phyloP scores from a whole-genome alignment of 2,329 filamentous ascomycete genomes.

The Trichocomaceae sp. region DNA sequence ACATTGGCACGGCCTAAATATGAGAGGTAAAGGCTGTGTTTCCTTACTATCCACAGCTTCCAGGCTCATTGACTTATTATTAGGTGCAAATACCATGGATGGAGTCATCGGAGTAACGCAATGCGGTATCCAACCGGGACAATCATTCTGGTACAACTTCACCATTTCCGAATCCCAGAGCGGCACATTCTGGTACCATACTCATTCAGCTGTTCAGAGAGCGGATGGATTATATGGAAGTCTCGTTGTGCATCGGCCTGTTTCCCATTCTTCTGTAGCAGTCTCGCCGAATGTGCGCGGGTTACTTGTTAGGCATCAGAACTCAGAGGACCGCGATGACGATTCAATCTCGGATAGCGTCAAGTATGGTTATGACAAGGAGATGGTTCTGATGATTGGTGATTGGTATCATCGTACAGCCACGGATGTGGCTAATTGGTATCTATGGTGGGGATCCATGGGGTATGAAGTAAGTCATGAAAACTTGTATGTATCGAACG shows the following conservation, averaged over 20 bases:
- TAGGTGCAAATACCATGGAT: conserved; percentile 50
- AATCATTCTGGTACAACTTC: background rate
- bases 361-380: background rate
- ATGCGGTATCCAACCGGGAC: conserved; percentile 48
- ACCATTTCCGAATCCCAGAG: background rate
- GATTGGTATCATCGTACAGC: conserved; percentile 46
- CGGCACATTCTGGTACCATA: conserved; percentile 30
- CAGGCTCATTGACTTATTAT: background rate
- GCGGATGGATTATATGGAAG: conserved; percentile 45
- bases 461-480: conserved; percentile 34
- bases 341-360: no score
- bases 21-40: conserved; percentile 26
- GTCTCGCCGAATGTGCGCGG: conserved; percentile 2
- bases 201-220: conserved; percentile 38
- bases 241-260: conserved; percentile 39
- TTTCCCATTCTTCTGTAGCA: conserved; percentile 12
- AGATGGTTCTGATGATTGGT: conserved; percentile 38
- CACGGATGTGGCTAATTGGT: conserved; percentile 37
- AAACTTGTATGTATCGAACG: background rate
- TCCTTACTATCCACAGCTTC: background rate
- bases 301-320: no score
- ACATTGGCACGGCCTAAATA: conserved; percentile 45
- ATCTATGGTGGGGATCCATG: conserved; percentile 37
- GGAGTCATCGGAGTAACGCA: conserved; percentile 61
- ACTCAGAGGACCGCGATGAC: no score